Percentiles rank a stretch among this genome's conserved stretches.
Evolutionary conservation across 2,329 filamentous ascomycete genomes (phyloP).

Genomic region (Sclerotinia glacialis): DNA sequence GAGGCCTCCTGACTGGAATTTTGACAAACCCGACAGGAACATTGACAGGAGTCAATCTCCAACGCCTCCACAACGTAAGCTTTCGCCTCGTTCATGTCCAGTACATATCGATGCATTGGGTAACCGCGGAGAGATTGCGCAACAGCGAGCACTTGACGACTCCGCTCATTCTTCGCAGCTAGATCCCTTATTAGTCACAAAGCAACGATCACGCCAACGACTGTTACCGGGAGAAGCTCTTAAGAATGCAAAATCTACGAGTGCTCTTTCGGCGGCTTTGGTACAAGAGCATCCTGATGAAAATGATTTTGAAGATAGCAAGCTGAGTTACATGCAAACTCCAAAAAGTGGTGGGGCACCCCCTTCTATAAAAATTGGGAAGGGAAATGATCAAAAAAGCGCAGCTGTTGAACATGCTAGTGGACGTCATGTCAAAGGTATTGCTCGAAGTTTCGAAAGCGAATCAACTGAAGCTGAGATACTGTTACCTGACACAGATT

Average conservation of each 20-base stretch:
- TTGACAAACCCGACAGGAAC: conserved; percentile 27
- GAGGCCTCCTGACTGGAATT: conserved; percentile 43
- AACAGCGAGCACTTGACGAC: neutral
- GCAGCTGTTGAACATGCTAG: neutral
- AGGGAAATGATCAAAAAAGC: conserved; percentile 1
- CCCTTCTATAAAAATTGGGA: neutral
- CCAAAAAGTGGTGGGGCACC: neutral
- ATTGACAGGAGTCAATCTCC: conserved; percentile 40
- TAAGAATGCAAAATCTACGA: conserved; percentile 12
- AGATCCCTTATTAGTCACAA: conserved; percentile 31
- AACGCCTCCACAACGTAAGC: conserved; percentile 40
- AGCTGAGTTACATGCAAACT: conserved; percentile 1
- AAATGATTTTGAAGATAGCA: neutral
- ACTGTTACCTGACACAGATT: neutral
- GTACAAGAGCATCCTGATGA: conserved; percentile 20
- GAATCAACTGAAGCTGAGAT: neutral
- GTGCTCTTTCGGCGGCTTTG: conserved; percentile 17
- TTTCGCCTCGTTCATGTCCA: conserved; percentile 19
- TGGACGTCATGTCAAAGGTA: neutral
- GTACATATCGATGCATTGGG: neutral
- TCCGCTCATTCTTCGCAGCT: neutral
- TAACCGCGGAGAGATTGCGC: neutral
- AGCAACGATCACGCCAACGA: conserved; percentile 25
- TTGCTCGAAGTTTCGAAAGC: conserved; percentile 10
- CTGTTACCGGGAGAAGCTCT: conserved; percentile 7